Base-by-base conservation (phyloP, 768 basidiomycete species). In the Lyophyllum decastes region DNA sequence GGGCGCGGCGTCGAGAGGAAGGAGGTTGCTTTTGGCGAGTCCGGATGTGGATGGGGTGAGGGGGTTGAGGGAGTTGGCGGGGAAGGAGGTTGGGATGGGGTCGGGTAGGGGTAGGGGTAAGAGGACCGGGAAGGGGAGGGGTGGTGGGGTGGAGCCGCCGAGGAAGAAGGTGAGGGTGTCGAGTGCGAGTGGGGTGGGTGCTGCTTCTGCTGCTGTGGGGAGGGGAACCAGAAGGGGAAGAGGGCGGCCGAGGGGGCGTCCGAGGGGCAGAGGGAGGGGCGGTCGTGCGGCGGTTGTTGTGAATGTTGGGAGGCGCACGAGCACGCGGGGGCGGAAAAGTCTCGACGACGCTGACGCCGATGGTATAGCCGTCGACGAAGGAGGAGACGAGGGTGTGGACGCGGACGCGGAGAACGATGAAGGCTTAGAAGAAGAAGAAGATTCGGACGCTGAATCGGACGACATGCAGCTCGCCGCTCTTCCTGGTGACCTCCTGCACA, bases 1-100 rank as follows among this genome's bases (percentile, higher is more conserved):
- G 6, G 43, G 41, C 14, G 40, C 62, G 52, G 34, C 67, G 11
- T 35, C 59, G 7, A 67, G 70, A 1, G 49, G 59, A 0, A 60
- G 69, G 3, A 68, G 70, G 9, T 60, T 79, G 5, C 54, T 84
- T 1, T 64, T 70, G 2, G 73, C 73, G 16, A 79, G 77, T 73
- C 81, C 1, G 65, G 57, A 62, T 46, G 25, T 55, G 27, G 38
- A 57, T 19, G 60, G 48, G 34, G 60, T 30, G 16, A 14, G 46
- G 41, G 41, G 11, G 26, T 27, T 57, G 24, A n/a, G 7, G 24
- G 49, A 30, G 40, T 2, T 9, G 2, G 46, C 12, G 10, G 21
- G 12, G 24, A 40, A 34, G 46, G 45, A 12, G 17, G 35, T 19
- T 19, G 40, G 11, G 27, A 55, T 55, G 38, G 25, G 53, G 16